Percentiles rank a stretch among this genome's conserved stretches.
These are phyloP conservation scores for Boeremia exigua DNA, from an alignment of 2,329 filamentous ascomycete species.

Conservation along the genomic window DNA sequence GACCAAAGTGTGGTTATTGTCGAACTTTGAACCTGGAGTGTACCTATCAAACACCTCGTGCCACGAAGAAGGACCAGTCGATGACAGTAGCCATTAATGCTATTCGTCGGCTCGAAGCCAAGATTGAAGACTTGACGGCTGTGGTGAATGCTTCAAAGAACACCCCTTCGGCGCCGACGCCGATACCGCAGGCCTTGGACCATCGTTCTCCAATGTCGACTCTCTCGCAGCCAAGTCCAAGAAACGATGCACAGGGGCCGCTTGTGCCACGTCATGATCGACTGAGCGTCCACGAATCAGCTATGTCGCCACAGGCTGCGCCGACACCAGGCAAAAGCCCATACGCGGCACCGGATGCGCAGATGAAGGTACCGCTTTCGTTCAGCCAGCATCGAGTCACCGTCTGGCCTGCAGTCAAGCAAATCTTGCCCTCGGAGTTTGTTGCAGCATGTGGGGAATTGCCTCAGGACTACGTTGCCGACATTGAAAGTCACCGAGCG, in stretches of 20 bases:
- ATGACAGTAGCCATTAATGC: constrained; percentile 62
- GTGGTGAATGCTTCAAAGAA: constrained; percentile 37
- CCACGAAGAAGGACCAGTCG: constrained; percentile 62
- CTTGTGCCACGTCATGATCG: constrained; percentile 25
- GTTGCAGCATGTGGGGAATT: constrained; percentile 47
- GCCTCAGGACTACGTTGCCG: constrained; percentile 58
- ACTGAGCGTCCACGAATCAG: constrained; percentile 29
- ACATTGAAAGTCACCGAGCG: constrained; percentile 56
- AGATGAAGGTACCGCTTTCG: constrained; percentile 48
- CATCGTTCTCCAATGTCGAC: constrained; percentile 36
- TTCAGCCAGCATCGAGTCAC: constrained; percentile 61
- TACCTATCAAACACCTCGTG: constrained; percentile 60
- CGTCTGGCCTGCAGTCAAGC: constrained; percentile 56
- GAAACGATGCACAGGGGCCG: constrained; percentile 17
- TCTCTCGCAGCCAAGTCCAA: constrained; percentile 40
- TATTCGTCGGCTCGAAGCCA: constrained; percentile 59
- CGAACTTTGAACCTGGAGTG: constrained; percentile 57
- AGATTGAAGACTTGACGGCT: constrained; percentile 57
- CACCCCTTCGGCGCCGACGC: constrained; percentile 16
- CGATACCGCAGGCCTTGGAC: constrained; percentile 19
- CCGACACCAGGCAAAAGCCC: constrained; percentile 36
- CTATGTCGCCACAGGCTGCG: constrained; percentile 34
- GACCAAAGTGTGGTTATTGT: constrained; percentile 59
- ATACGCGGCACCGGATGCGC: constrained; percentile 25
- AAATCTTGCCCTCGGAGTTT: constrained; percentile 52